Base-by-base conservation (phyloP, 1,284 basidiomycete species). In the Ganoderma boninense region DNA sequence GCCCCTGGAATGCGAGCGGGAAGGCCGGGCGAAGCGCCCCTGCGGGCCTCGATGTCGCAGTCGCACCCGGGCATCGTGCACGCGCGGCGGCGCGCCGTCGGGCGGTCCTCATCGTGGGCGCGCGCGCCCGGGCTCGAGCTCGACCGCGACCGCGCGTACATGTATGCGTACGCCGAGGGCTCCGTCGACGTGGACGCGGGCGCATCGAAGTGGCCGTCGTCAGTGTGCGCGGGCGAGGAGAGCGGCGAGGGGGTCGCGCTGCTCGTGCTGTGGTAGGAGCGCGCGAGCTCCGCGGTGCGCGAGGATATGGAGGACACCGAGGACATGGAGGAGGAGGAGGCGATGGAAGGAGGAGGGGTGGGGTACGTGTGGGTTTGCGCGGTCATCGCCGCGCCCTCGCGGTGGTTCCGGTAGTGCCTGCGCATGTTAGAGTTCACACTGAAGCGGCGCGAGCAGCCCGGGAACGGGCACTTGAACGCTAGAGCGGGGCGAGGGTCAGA, bases 351-450 rank as follows among this genome's bases (percentile, higher is more conserved):
- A 46, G 60, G 68, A 64, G 13, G 63, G 2, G 29, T 32, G 29
- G 29, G 52, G 32, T 56, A 56, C 29, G 66, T 38, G 23, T 42
- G 61, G 57, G 38, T 38, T 49, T 65, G 59, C 23, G 46, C 56
- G 26, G 59, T 57, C 14, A 29, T 44, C 42, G n/a, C 35, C n/a
- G 69, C 62, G 20, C 32, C 69, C 7, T 74, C 71, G 40, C 69
- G 82, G 74, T 94, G 92, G 79, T 92, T 93, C 59, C 92, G 83
- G 75, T 90, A 89, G 77, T 94, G 92, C 8, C 92, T 84, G 56
- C 92, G 87, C 93, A 94, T 93, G 79, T 94, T 94, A 0, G 91
- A 93, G 77, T 93, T 92, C 68, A 94, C 93, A 73, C 92, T 93
- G 81, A 94, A 94, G 68, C 87, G 86, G 32, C 92, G 86, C 40